Evolutionary conservation across 2,329 filamentous ascomycete species (phyloP), one percentile per base, ranked within the genome.

Genomic region (Xylaria sp.): DNA sequence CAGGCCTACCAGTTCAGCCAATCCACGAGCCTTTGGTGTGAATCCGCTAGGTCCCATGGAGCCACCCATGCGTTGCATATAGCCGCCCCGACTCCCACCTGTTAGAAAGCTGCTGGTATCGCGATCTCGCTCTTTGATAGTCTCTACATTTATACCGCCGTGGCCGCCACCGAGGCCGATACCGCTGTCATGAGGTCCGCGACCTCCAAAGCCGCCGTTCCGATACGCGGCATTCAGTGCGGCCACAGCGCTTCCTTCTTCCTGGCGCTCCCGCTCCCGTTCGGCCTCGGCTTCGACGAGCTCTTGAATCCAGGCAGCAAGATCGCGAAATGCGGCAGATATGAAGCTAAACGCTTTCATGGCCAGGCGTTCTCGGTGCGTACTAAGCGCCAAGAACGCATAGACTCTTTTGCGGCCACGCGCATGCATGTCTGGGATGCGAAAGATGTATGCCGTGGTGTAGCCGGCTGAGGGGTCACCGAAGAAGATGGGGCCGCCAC

Each of bases 401-500:
- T 90, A 90, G 11, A 89, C 85, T n/a, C 87, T 83, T 74, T 88
- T 87, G 67, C 88, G 85, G 4, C 87, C 87, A 11, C 87, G 85
- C 13, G 87, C 87, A 65, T 88, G 87, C 35, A 88, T 79, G 70
- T 90, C 87, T 6, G 87, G 85, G 41, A 90, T 87, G 25, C 87
- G 87, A 70, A 90, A 90, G 65, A 90, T 87, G 73, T 88, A 90
- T 13, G 87, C 87, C 0, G 87, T 90, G 0, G 87, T 90, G 74
- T 89, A 90, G 29, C 87, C 87, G 1, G 87, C 83, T 0, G 83
- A 73, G 1, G 85, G 81, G 69, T 90, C 87, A 29, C 87, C 87
- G 62, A 90, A 90, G 73, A 90, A 89, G 54, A 90, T 88, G 29
- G 87, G 86, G 0, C 87, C 87, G 2, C 87, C 87, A 2, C 85